Evolutionary conservation across 2,329 filamentous ascomycete species (phyloP).

Genomic region (Apiospora arundinis): DNA sequence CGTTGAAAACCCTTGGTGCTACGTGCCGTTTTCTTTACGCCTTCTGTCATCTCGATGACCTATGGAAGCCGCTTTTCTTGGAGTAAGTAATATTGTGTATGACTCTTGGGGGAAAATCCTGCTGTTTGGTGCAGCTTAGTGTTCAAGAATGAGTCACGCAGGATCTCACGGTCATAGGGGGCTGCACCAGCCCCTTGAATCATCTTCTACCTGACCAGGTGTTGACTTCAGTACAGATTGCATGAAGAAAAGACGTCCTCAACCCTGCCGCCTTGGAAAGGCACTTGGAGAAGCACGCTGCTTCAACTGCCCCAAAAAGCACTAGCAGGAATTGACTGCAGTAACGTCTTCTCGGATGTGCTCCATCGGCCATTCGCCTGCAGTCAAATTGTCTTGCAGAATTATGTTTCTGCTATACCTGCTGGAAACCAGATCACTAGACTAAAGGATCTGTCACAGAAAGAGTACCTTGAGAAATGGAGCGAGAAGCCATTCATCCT

Average conservation of each 20-base stretch:
- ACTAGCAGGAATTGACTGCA: constrained; percentile 70
- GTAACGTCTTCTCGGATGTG: constrained; percentile 85
- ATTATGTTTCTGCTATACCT: constrained; percentile 76
- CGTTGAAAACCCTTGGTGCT: constrained; percentile 70
- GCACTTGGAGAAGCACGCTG: constrained; percentile 84
- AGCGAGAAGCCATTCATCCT: constrained; percentile 85
- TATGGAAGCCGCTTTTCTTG: constrained; percentile 87
- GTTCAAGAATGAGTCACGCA: constrained; percentile 7
- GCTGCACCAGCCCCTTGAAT: constrained; percentile 10
- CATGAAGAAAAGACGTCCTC: constrained; percentile 4
- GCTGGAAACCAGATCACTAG: constrained; percentile 73
- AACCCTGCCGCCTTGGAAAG: constrained; percentile 66
- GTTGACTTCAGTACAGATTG: neutral
- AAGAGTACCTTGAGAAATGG: constrained; percentile 79
- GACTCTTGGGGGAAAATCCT: constrained; percentile 20
- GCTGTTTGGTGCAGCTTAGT: neutral
- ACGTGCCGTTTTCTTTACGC: constrained; percentile 89
- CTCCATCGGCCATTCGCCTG: constrained; percentile 91
- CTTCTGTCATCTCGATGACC: constrained; percentile 81
- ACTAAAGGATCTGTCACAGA: constrained; percentile 70
- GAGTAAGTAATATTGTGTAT: constrained; percentile 67
- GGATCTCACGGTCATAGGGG: neutral
- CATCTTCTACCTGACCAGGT: neutral
- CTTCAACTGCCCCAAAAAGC: constrained; percentile 61
- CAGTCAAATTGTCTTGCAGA: constrained; percentile 72